Evolutionary conservation across 257 asterid genomes (phyloP), one percentile per base, ranked within the genome.

Genomic region (Capsicum pubescens): DNA sequence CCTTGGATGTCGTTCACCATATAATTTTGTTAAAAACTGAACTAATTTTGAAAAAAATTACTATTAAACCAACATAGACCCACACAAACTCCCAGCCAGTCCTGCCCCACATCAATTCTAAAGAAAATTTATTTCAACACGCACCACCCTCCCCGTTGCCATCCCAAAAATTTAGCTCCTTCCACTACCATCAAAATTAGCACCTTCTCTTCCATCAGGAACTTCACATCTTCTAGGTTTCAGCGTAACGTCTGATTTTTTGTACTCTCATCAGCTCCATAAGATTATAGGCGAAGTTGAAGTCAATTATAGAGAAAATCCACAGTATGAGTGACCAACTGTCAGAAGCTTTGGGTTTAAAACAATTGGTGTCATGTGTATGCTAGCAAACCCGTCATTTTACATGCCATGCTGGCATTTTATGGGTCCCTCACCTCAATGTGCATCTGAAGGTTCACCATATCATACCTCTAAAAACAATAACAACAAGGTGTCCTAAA

Each of bases 401-500:
- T 68, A 68, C 52, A 68, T 68, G 76, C 26, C 39, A 39, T 3
- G 12, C 19, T 7, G 52, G 21, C 52, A 68, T 68, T 36, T 36
- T 68, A 68, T 39, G 13, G 52, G 14, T 15, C 54, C 76, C 76
- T 21, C 50, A 36, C 52, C 76, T 36, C 12, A 15, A 68, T 15
- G 17, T 39, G 52, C 76, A 68, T 15, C 76, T 39, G 50, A 36
- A 68, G 21, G 76, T 48, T 35, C 19, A 12, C 72, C 72, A 36
- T 35, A 66, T 67, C 26, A 39, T 36, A 68, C 52, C 76, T 68
- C 76, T 68, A 14, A 36, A 36, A 68, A 52, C 63, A 15, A 76
- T 76, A n/a, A 52, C 59, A 12, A 50, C 13, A 76, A 76, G 63
- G 63, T 26, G 81, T 21, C 81, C 63, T 21, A 52, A 61, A 76